Percentiles rank a stretch among this genome's conserved stretches.
These are phyloP conservation scores for Phytophthora tubulina DNA, from an alignment of 352 stramenopile species.

Conservation along the genomic window DNA sequence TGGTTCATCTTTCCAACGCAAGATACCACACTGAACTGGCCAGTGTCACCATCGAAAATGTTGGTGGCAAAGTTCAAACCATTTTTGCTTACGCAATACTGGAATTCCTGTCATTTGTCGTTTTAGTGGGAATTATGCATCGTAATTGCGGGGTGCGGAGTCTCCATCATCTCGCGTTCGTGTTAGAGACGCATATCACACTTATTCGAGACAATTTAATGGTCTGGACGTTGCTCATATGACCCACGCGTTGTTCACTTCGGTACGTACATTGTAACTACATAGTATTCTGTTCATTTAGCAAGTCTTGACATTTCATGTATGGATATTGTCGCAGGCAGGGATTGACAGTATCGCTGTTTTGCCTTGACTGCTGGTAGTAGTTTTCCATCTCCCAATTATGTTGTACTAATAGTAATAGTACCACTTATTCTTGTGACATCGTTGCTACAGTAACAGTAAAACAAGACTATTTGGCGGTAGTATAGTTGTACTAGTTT, in stretches of 20 bases:
- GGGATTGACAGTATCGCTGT: too few species aligned
- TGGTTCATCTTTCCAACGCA: slow-evolving; percentile 32
- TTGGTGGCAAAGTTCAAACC: slow-evolving; percentile 3
- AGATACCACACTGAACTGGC: slow-evolving; percentile 22
- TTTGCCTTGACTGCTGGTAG: too few species aligned
- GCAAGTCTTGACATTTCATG: too few species aligned
- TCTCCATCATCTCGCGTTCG: slow-evolving; percentile 39
- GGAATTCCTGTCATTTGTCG: slow-evolving; percentile 33
- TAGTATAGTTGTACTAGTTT: too few species aligned
- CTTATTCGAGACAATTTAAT: slow-evolving; percentile 29
- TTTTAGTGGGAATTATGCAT: slow-evolving; percentile 21
- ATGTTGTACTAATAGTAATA: too few species aligned
- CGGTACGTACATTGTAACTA: not conserved
- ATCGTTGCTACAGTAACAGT: too few species aligned
- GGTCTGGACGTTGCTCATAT: slow-evolving; percentile 3
- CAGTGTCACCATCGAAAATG: not conserved
- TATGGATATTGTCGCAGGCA: too few species aligned
- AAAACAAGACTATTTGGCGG: too few species aligned
- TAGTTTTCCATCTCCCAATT: too few species aligned
- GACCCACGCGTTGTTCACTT: slow-evolving; percentile 11
- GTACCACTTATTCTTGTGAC: too few species aligned
- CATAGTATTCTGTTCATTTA: too few species aligned
- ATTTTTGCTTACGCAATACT: slow-evolving; percentile 25
- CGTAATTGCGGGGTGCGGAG: slow-evolving; percentile 19
- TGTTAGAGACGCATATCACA: slow-evolving; percentile 34